phyloP scores from a whole-genome alignment of 768 basidiomycete genomes.

The Cystobasidium ongulense region DNA sequence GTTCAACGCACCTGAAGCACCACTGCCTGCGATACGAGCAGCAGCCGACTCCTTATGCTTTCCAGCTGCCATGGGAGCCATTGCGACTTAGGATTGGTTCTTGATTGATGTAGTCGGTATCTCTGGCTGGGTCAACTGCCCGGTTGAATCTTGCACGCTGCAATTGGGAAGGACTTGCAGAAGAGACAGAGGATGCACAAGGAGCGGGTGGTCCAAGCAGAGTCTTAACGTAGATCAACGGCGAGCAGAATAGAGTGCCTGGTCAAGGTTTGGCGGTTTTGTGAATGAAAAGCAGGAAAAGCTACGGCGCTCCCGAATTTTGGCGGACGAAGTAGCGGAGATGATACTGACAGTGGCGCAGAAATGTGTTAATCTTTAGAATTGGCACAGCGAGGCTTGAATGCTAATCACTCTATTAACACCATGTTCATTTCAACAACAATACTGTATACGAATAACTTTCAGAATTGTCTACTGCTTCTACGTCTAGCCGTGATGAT shows the following conservation, averaged over 20 bases:
- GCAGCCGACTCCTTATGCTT: slow-evolving; percentile 55
- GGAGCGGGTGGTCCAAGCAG: background rate
- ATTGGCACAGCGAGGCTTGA: background rate
- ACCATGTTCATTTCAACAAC: no score
- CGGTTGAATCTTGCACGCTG: background rate
- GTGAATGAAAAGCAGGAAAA: background rate
- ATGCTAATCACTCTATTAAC: no score
- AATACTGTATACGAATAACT: background rate
- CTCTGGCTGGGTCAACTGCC: background rate
- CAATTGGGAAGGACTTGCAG: background rate
- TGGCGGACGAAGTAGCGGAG: background rate
- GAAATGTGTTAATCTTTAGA: no score
- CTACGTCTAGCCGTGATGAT: slow-evolving; percentile 3
- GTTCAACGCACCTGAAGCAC: slow-evolving; percentile 65
- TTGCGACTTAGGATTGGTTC: background rate
- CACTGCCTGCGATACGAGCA: slow-evolving; percentile 83
- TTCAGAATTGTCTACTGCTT: background rate
- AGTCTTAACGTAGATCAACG: background rate
- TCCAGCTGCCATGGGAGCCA: slow-evolving; percentile 19
- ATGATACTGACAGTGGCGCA: background rate
- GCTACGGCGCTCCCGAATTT: background rate
- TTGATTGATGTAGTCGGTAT: background rate
- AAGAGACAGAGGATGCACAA: background rate
- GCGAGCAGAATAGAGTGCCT: background rate
- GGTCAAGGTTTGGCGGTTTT: background rate